Conservation (phyloP, 495 filamentous ascomycete species). For the Xylaria castorea region DNA sequence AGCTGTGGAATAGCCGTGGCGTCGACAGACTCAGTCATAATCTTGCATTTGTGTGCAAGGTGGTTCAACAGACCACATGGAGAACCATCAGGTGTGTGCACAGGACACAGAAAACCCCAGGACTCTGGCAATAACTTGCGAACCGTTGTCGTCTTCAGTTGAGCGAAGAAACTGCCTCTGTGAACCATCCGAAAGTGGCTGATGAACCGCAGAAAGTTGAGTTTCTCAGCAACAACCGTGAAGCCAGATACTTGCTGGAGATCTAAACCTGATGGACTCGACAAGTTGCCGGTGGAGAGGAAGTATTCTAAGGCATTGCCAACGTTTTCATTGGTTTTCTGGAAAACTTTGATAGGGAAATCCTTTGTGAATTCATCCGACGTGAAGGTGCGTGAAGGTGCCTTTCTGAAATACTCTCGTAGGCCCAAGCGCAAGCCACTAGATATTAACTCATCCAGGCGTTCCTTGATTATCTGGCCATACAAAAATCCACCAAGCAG, state of each 20-base stretch:
- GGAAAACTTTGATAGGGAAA: slow-evolving; percentile 77
- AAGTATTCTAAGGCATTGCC: slow-evolving; percentile 91
- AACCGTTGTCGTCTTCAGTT: slow-evolving; percentile 95
- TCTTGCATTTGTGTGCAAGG: slow-evolving; percentile 92
- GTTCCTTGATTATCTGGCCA: slow-evolving; percentile 93
- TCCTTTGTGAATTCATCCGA: slow-evolving; percentile 76
- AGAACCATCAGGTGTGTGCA: slow-evolving; percentile 95
- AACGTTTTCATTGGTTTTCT: slow-evolving; percentile 83
- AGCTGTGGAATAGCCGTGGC: slow-evolving; percentile 73
- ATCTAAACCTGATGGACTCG: slow-evolving; percentile 89
- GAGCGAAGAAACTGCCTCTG: slow-evolving; percentile 97
- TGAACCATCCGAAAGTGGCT: slow-evolving; percentile 99
- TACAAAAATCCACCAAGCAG: slow-evolving; percentile 92
- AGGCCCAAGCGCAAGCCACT: slow-evolving; percentile 64
- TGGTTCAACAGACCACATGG: slow-evolving; percentile 96
- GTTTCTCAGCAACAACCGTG: slow-evolving; percentile 96
- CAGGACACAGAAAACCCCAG: slow-evolving; percentile 96
- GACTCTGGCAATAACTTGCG: slow-evolving; percentile 94
- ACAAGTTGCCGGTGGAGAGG: slow-evolving; percentile 91
- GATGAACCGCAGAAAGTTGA: slow-evolving; percentile 98
- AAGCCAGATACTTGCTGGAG: slow-evolving; percentile 93
- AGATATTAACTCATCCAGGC: slow-evolving; percentile 84
- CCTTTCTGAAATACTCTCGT: slow-evolving; percentile 74
- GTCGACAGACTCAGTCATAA: slow-evolving; percentile 74
- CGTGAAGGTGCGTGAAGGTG: slow-evolving; percentile 67